Conservation (phyloP, 2,329 filamentous ascomycete genomes). For the Macrophomina pseudophaseolina region DNA sequence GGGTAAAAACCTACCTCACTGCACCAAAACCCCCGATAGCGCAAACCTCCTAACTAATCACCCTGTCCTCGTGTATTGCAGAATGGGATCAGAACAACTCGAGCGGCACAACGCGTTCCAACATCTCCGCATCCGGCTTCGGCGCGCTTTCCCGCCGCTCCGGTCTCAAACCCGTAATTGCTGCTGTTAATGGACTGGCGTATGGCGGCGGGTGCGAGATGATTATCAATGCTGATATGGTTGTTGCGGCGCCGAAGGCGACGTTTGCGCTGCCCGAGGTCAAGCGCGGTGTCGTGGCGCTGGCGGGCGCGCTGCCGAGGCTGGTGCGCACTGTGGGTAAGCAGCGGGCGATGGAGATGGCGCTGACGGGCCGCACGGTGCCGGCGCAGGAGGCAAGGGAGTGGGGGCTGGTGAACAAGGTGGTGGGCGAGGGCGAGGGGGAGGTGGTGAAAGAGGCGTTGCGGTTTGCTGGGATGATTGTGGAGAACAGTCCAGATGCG, state of each 20-base stretch:
- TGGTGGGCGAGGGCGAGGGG: slow-evolving; percentile 32
- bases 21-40: not conserved
- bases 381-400: slow-evolving; percentile 31
- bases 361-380: slow-evolving; percentile 34
- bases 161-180: slow-evolving; percentile 67
- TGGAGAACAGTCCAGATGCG: slow-evolving; percentile 73
- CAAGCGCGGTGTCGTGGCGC: slow-evolving; percentile 35
- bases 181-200: slow-evolving; percentile 61
- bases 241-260: slow-evolving; percentile 34
- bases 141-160: slow-evolving; percentile 60
- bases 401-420: slow-evolving; percentile 37
- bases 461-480: slow-evolving; percentile 64
- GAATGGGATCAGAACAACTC: slow-evolving; percentile 18
- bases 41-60: not conserved
- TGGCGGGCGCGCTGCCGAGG: slow-evolving; percentile 36
- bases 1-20: slow-evolving; percentile 15
- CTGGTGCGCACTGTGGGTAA: slow-evolving; percentile 36
- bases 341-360: slow-evolving; percentile 37
- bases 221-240: slow-evolving; percentile 36
- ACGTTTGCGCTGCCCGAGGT: slow-evolving; percentile 37
- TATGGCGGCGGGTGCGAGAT: slow-evolving; percentile 37
- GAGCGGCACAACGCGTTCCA: not conserved
- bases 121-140: slow-evolving; percentile 49
- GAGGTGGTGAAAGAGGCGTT: slow-evolving; percentile 65
- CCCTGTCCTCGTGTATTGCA: not conserved